phyloP scores from a whole-genome alignment of 352 stramenopile genomes.

The Poterioochromonas sp. region DNA sequence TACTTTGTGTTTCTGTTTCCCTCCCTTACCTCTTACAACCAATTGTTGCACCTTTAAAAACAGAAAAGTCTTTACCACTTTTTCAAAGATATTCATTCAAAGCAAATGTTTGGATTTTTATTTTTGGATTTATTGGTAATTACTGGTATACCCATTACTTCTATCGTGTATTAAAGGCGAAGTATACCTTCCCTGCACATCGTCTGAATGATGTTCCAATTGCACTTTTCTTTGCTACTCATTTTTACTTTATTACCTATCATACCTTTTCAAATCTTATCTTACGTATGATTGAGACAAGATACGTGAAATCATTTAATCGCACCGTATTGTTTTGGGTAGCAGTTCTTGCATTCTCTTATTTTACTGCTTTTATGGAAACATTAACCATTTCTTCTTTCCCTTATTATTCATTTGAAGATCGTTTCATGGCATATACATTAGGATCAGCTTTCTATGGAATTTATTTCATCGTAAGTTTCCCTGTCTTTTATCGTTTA shows the following conservation, averaged over 20 bases:
- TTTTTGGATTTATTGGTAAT: conserved; percentile 78
- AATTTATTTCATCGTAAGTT: conserved; percentile 79
- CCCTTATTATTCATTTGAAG: conserved; percentile 72
- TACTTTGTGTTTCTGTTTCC: conserved; percentile 56
- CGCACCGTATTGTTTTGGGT: conserved; percentile 50
- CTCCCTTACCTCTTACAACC: conserved; percentile 63
- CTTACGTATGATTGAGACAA: conserved; percentile 52
- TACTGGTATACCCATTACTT: conserved; percentile 81
- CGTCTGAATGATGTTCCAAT: conserved; percentile 49
- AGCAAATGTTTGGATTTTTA: conserved; percentile 64
- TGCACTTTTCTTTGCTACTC: conserved; percentile 66
- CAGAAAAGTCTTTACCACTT: conserved; percentile 37
- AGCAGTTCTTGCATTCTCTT: conserved; percentile 57
- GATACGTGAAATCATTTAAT: conserved; percentile 42
- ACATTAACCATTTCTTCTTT: conserved; percentile 70
- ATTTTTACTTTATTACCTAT: conserved; percentile 78
- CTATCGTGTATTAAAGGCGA: conserved; percentile 67
- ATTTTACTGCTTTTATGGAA: conserved; percentile 78
- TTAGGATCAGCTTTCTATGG: conserved; percentile 67
- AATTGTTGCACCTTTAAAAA: conserved; percentile 36
- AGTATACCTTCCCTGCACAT: conserved; percentile 69
- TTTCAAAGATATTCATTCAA: conserved; percentile 59
- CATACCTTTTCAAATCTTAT: conserved; percentile 60
- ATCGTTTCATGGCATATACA: conserved; percentile 58
- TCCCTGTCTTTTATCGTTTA: conserved; percentile 55